Percentiles rank a stretch among this genome's conserved stretches.
phyloP scores from a whole-genome alignment of 176 grass and related monocot species.

The Eragrostis nindensis region DNA sequence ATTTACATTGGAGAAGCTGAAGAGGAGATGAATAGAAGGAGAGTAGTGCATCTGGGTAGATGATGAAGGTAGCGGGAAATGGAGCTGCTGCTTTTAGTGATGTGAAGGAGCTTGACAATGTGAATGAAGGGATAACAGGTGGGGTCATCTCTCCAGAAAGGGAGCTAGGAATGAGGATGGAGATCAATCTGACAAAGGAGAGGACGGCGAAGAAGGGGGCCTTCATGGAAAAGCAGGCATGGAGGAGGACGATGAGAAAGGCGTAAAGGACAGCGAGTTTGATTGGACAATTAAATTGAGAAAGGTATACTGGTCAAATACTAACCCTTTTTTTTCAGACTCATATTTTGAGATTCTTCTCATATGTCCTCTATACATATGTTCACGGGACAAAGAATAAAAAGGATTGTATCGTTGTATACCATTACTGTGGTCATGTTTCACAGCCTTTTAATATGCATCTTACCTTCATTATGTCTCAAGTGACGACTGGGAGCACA shows the following conservation, averaged over 20 bases:
- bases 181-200: conserved; percentile 60
- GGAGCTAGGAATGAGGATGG: conserved; percentile 52
- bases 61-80: conserved; percentile 83
- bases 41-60: conserved; percentile 75
- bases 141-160: conserved; percentile 54
- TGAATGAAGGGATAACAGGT: conserved; percentile 29
- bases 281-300: conserved; percentile 86
- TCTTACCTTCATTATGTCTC: conserved; percentile 37
- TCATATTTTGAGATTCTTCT: not conserved
- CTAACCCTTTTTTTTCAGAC: not conserved
- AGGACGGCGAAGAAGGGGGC: conserved; percentile 53
- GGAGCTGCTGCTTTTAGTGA: conserved; percentile 81
- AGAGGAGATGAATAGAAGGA: conserved; percentile 84
- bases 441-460: conserved; percentile 27
- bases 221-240: conserved; percentile 50
- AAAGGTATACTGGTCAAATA: conserved; percentile 58
- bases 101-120: conserved; percentile 43
- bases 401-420: conserved; percentile 26
- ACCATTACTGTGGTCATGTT: not conserved
- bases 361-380: not conserved
- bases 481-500: conserved; percentile 98
- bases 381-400: not conserved
- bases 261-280: conserved; percentile 58
- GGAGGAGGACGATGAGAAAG: conserved; percentile 64
- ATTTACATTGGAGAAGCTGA: conserved; percentile 91